Evolutionary conservation across 2,329 filamentous ascomycete species (phyloP).

Genomic region (Aureobasidium zeae): DNA sequence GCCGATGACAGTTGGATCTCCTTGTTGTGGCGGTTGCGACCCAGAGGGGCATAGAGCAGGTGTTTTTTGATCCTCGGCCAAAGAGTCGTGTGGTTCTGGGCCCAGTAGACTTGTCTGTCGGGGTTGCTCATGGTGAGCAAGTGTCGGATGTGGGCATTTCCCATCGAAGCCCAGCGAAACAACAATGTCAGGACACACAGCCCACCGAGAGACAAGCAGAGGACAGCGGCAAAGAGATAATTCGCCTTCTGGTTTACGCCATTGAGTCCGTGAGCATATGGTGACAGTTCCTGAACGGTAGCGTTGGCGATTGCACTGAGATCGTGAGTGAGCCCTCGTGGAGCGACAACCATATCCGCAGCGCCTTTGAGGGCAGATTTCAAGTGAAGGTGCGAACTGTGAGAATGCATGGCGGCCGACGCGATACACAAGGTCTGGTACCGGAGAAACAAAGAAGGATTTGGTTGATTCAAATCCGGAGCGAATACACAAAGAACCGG

Average conservation of each 20-base stretch:
- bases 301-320: slow-evolving; percentile 17
- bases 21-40: slow-evolving; percentile 65
- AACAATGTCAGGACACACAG: slow-evolving; percentile 31
- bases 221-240: slow-evolving; percentile 38
- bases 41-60: slow-evolving; percentile 60
- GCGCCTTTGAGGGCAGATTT: slow-evolving; percentile 9
- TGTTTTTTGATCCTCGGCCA: slow-evolving; percentile 56
- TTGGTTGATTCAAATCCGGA: slow-evolving; percentile 16
- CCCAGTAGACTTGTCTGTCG: slow-evolving; percentile 38
- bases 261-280: slow-evolving; percentile 35
- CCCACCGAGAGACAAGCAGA: slow-evolving; percentile 31
- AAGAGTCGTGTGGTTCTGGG: slow-evolving; percentile 34
- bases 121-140: slow-evolving; percentile 36
- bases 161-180: slow-evolving; percentile 35
- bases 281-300: slow-evolving; percentile 12
- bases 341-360: slow-evolving; percentile 10
- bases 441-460: slow-evolving; percentile 12
- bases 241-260: slow-evolving; percentile 42
- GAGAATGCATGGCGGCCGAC: slow-evolving; percentile 19
- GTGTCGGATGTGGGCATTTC: slow-evolving; percentile 37
- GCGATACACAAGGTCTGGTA: slow-evolving; percentile 10
- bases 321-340: slow-evolving; percentile 12
- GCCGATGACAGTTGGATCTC: slow-evolving; percentile 60
- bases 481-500: slow-evolving; percentile 17
- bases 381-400: slow-evolving; percentile 17